Percentiles rank a stretch among this genome's conserved stretches.
These are phyloP conservation scores for Harringtonia aguacate DNA, from an alignment of 2,329 filamentous ascomycete genomes.

Conservation along the genomic window DNA sequence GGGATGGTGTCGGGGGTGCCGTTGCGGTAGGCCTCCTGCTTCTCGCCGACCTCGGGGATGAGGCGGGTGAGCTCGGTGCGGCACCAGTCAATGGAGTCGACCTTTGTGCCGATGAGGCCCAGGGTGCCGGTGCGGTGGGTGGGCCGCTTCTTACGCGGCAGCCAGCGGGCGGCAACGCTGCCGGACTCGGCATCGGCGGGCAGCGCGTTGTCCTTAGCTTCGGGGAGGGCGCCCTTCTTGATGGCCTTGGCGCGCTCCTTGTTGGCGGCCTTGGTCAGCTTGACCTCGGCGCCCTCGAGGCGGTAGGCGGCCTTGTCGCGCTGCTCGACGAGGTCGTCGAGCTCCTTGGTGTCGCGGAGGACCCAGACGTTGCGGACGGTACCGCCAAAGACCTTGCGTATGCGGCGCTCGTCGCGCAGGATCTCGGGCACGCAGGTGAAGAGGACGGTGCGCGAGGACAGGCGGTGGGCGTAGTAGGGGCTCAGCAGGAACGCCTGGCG, in stretches of 20 bases:
- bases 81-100: constrained; percentile 89
- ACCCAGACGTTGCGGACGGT: constrained; percentile 81
- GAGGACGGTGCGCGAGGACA: constrained; percentile 86
- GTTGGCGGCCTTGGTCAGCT: constrained; percentile 72
- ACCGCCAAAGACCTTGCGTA: constrained; percentile 72
- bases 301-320: constrained; percentile 71
- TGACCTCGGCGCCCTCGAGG: constrained; percentile 78
- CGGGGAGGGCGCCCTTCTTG: constrained; percentile 45
- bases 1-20: constrained; percentile 57
- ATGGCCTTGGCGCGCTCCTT: constrained; percentile 55
- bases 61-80: constrained; percentile 67
- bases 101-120: constrained; percentile 68
- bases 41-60: constrained; percentile 57
- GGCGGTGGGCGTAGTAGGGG: constrained; percentile 68
- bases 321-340: constrained; percentile 72
- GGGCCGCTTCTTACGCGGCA: constrained; percentile 63
- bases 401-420: constrained; percentile 66
- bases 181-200: constrained; percentile 57
- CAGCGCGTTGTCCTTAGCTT: constrained; percentile 21
- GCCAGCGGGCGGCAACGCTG: constrained; percentile 61
- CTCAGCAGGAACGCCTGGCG: constrained; percentile 87
- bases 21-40: constrained; percentile 55
- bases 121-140: constrained; percentile 62
- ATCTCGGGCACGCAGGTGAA: constrained; percentile 73
- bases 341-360: constrained; percentile 61